Base-by-base conservation (phyloP, 768 basidiomycete species). In the Cystobasidium tubakii region DNA sequence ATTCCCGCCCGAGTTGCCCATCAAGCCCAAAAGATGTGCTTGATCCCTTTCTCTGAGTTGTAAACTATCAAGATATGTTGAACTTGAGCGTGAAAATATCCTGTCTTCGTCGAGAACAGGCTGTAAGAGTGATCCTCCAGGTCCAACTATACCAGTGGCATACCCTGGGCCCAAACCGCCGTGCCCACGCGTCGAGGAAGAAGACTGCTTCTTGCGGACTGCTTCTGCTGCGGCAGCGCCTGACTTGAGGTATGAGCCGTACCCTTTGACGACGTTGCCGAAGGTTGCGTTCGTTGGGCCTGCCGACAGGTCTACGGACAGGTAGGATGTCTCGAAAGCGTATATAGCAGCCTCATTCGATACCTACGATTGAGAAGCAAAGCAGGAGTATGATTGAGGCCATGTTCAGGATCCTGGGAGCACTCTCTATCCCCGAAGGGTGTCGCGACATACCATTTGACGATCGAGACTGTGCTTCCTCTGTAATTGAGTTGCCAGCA, bases 201-300 rank as follows among this genome's bases (percentile, higher is more conserved):
- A 23, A 23, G 25, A 25, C 15, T 67, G 42, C 31, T 46, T 67
- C 46, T 53, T 34, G 7, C 36, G 29, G 12, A 54, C 69, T 55
- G 36, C 69, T 25, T 53, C 66, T 34, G 39, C 46, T 31, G 36
- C 70, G 1, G 57, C 63, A 15, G 12, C 25, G 13, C 66, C 39
- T 12, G 71, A 23, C 33, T 75, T 75, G 2, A 75, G 74, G 34
- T 75, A 75, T n/a, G 33, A 42, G 44, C 72, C 74, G 60, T 75
- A 75, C 10, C 74, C 74, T 43, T 75, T 75, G 55, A 75, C 74
- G 27, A 75, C 63, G 44, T 75, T 75, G 57, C 74, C 74, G 46
- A 75, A 75, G 17, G 71, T n/a, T 25, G 69, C 39, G 25, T 34
- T 54, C 21, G 31, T 33, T 19, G 69, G 19, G 4, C 54, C 57